Evolutionary conservation across 768 basidiomycete genomes (phyloP), one percentile per base, ranked within the genome.

Genomic region (Inosperma sp.): DNA sequence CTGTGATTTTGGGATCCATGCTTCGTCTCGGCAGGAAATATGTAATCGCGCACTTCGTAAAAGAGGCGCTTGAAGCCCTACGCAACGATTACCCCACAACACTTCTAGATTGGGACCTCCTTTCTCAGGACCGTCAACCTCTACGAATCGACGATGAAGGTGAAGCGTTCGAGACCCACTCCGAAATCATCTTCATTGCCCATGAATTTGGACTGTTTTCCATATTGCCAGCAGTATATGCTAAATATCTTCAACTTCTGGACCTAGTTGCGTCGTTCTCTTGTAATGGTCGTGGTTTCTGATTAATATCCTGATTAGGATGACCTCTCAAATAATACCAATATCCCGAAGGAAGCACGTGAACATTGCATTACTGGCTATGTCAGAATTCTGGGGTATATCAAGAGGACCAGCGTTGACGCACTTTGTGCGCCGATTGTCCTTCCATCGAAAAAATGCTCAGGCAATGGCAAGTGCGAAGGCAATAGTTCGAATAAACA

Each of bases 11-110:
- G 21, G 42, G 42, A 8, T 43, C 54, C 9, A 51, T 58, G 26
- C 52, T 58, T 21, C 54, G 57, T 39, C 25, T 58, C 3, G 57
- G 57, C 3, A 53, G 55, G 30, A 58, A 56, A 9, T 58, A 58
- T 34, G 52, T 48, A 29, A 53, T 58, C n/a, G 52, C 52, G 10
- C 29, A 44, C 25, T 46, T 58, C 36, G 43, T 33, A 31, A 25
- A 51, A 12, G 41, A 45, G 31, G 57, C 49, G 7, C 27, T 58
- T 16, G 6, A 19, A 25, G 34, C 23, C 27, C 23, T 56, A 5
- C 48, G 41, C 8, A 12, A 14, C 9, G 52, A 53, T 21, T 52
- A 37, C 17, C 54, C 57, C 7, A 48, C 37, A 3, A 25, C 1
- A 36, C 14, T 33, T 56, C n/a, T 27, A 3, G 5, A 36, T 0